phyloP scores from a whole-genome alignment of 192 early-diverging fungal genomes.

The Kappamyces sp. region DNA sequence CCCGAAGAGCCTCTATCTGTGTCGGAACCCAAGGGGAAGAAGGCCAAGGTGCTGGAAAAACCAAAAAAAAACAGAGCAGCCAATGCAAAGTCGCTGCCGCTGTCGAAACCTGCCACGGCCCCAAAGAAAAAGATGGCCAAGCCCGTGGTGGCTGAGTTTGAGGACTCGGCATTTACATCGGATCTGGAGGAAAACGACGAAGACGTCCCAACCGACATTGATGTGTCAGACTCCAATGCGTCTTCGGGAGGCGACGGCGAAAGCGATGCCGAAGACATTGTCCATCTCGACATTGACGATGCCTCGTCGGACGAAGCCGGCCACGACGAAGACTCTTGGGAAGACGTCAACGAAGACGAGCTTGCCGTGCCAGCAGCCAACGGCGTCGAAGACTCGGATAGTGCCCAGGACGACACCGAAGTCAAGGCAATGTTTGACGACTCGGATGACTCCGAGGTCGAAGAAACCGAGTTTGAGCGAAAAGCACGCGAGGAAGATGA shows the following conservation, averaged over 20 bases:
- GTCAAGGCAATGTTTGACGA: constrained; percentile 34
- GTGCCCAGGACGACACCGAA: constrained; percentile 11
- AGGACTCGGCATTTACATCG: neutral
- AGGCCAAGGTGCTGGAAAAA: constrained; percentile 15
- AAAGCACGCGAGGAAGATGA: constrained; percentile 61
- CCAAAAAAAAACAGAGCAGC: constrained; percentile 12
- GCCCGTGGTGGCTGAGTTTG: constrained; percentile 6
- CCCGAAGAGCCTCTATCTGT: neutral
- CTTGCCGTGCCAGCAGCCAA: constrained; percentile 25
- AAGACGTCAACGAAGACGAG: constrained; percentile 24
- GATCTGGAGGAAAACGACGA: constrained; percentile 18
- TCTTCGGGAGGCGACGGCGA: neutral
- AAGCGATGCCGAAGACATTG: neutral
- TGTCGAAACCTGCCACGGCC: no score
- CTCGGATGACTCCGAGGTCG: constrained; percentile 43
- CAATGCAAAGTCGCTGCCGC: constrained; percentile 3
- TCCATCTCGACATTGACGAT: neutral
- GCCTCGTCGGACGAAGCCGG: constrained; percentile 13
- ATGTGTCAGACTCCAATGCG: no score
- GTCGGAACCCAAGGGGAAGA: constrained; percentile 16
- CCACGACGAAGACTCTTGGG: constrained; percentile 17
- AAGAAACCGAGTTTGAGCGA: constrained; percentile 65
- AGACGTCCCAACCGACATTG: neutral
- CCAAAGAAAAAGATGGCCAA: constrained; percentile 4
- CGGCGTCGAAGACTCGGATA: constrained; percentile 17